Base-by-base conservation (phyloP, 768 basidiomycete genomes). In the Mycena belliarum region DNA sequence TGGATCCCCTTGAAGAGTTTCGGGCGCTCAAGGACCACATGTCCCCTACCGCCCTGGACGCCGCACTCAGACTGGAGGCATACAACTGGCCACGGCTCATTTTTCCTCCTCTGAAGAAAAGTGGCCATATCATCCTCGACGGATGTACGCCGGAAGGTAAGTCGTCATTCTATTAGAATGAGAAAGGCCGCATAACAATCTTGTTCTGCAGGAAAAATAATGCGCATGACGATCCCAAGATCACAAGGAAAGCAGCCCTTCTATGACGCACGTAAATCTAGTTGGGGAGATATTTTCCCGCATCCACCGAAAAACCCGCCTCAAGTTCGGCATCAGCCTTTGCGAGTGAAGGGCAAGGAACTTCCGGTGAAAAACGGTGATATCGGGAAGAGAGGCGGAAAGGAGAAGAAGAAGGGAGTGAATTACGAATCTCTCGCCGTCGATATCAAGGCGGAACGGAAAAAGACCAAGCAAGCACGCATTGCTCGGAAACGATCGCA, bases 261-360 rank as follows among this genome's bases (percentile, higher is more conserved):
- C 69, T 94, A 98, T 68, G 97, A 98, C 70, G 95, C 95, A 3
- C 86, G 95, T 33, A 98, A 98, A 74, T 87, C 91, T 0, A 74
- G 72, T 11, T 98, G 96, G 95, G 97, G 97, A 20, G 97, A 98
- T 69, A 78, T 93, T 23, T 98, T 98, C 73, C 97, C 97, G 21
- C 95, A 98, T 68, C 73, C 78, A 18, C 85, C 94, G 6, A 95
- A 94, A 72, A 92, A 90, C 67, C 67, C 77, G 7, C 85, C 89
- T 0, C 84, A 90, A 54, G 83, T 86, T 60, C 85, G 88, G 4
- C 74, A 77, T 66, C 77, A 81, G 64, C 73, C 76, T 42, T 68
- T 66, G 55, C 70, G 65, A 59, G 57, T 63, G 7, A 72, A 69
- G 47, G 69, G 70, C 41, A 59, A 67, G 47, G 72, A 68, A 52